These are phyloP conservation scores for Closterium sp. DNA, from an alignment of 139 green algal genomes.

Conservation along the genomic window DNA sequence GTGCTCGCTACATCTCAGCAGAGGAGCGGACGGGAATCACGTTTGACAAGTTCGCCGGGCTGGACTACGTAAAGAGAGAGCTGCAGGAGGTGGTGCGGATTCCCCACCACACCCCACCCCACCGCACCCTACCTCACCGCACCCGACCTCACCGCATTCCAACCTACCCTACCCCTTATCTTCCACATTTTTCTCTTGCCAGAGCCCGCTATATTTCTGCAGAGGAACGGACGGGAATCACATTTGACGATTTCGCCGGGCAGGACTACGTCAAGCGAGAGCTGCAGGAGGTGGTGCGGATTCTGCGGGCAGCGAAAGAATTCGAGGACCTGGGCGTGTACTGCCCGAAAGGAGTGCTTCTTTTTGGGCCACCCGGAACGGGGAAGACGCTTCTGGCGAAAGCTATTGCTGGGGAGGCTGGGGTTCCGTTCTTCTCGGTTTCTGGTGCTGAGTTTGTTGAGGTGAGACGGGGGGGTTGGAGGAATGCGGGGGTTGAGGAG, in stretches of 20 bases:
- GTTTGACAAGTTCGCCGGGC: no score
- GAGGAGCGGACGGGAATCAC: no score
- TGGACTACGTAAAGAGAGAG: neutral
- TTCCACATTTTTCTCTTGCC: neutral
- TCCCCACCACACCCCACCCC: neutral
- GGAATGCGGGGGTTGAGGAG: no score
- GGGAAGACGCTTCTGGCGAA: constrained; percentile 93
- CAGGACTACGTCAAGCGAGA: constrained; percentile 99
- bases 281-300: constrained; percentile 99
- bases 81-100: neutral
- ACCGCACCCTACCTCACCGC: neutral
- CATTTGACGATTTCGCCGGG: constrained; percentile 94
- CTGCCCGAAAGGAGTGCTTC: constrained; percentile 97
- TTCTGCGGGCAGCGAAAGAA: constrained; percentile 97
- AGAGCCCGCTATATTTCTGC: neutral
- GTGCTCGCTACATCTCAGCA: no score
- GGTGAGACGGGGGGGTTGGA: no score
- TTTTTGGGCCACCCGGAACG: constrained; percentile 93
- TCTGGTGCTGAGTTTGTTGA: neutral
- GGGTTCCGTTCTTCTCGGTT: neutral
- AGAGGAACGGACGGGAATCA: constrained; percentile 98
- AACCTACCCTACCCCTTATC: neutral
- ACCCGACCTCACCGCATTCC: neutral
- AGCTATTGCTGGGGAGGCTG: neutral
- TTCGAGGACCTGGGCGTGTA: constrained; percentile 96